Evolutionary conservation across 129 eudicot genomes (phyloP).

Genomic region (Deinandra increscens): DNA sequence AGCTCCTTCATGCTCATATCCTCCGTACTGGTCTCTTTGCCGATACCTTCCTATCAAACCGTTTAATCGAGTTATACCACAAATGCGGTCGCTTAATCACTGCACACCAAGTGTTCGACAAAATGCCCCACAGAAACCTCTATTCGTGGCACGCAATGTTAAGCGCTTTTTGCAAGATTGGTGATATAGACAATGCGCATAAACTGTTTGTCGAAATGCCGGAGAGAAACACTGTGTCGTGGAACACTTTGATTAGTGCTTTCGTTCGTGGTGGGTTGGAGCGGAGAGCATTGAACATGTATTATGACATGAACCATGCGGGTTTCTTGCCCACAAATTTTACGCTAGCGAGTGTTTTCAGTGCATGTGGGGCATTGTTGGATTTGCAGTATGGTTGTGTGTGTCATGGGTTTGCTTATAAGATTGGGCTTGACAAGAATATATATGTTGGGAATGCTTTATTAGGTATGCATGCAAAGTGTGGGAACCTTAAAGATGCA

Average conservation of each 20-base stretch:
- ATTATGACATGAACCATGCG: constrained; percentile 42
- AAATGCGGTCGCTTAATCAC: constrained; percentile 44
- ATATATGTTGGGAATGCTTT: constrained; percentile 71
- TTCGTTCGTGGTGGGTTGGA: constrained; percentile 44
- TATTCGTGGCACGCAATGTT: constrained; percentile 68
- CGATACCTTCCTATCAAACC: constrained; percentile 63
- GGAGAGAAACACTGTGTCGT: constrained; percentile 62
- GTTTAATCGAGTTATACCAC: constrained; percentile 65
- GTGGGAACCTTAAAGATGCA: constrained; percentile 46
- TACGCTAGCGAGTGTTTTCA: constrained; percentile 74
- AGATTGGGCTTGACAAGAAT: constrained; percentile 63
- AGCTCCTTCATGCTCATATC: constrained; percentile 60
- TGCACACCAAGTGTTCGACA: constrained; percentile 60
- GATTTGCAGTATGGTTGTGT: constrained; percentile 45
- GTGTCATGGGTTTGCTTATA: constrained; percentile 59
- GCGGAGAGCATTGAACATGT: constrained; percentile 50
- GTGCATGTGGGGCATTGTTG: constrained; percentile 67
- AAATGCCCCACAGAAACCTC: constrained; percentile 56
- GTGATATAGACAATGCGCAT: constrained; percentile 44
- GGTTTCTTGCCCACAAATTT: constrained; percentile 68
- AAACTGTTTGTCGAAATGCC: constrained; percentile 67
- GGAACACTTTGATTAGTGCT: constrained; percentile 77
- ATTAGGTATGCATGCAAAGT: constrained; percentile 70
- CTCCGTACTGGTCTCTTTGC: constrained; percentile 45
- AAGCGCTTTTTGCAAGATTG: constrained; percentile 45